Evolutionary conservation across 2,329 filamentous ascomycete species (phyloP), one percentile per base, ranked within the genome.

Genomic region (Epicoccum sorghinum): DNA sequence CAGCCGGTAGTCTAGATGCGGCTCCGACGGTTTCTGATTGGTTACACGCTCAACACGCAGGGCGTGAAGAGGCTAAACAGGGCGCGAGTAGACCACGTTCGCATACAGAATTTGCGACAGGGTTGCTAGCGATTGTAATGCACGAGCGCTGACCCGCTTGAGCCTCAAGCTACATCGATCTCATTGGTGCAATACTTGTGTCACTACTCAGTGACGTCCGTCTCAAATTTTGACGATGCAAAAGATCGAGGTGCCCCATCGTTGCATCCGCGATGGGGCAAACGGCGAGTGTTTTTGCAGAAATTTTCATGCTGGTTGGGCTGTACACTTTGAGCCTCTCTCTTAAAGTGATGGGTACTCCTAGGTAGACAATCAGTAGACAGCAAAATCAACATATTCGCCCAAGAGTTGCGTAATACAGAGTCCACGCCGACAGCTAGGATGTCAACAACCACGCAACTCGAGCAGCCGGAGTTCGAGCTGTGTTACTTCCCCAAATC

Each of bases 381-480:
- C 32, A 33, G 13, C 13, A 33, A 13, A 13, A 33, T 13, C 32
- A 33, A n/a, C 32, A 33, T 29, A 33, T 33, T 33, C 2, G 7
- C 4, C 10, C 10, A 9, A 9, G 6, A 3, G 9, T 7, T 7
- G 27, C 27, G 6, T 9, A 29, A 6, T 9, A 29, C 9, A 29
- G 27, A 29, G 27, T 4, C 7, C 23, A 14, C 24, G 7, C 12
- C 10, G n/a, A 27, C 1, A 9, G 10, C 40, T 18, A 29, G 27
- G 8, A 49, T 50, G 52, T 30, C 52, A 37, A 55, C 52, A 2
- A 48, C 23, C 13, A 50, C 46, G 6, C 41, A 55, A 22, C 52
- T 50, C 18, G 22, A 55, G 18, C 41, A 55, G 22, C 41, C 41
- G n/a, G 52, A 50, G 24, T 8, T 55, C 27, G 46, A 55, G 30